Percentiles rank a stretch among this genome's conserved stretches.
Evolutionary conservation across 2,329 filamentous ascomycete species (phyloP).

Genomic region (Xylariaceae sp.): DNA sequence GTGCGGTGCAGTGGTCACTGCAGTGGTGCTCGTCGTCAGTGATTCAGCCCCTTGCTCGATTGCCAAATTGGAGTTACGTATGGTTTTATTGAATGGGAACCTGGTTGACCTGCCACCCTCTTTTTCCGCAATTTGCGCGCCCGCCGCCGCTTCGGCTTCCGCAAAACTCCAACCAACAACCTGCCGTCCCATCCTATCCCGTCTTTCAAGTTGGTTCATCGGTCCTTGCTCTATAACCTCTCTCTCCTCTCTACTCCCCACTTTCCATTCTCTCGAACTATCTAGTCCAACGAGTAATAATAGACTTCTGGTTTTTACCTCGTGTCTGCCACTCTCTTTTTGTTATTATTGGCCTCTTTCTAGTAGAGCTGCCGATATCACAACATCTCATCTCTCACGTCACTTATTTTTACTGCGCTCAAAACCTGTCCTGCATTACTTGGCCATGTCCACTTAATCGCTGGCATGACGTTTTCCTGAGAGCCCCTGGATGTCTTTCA

Average conservation of each 20-base stretch:
- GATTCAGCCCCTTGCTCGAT: too few relatives aligned
- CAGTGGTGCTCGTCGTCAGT: too few relatives aligned
- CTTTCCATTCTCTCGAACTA: slow-evolving; percentile 5
- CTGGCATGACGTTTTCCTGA: slow-evolving; percentile 22
- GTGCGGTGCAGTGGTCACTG: too few relatives aligned
- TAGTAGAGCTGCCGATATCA: neutral
- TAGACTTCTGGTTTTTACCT: neutral
- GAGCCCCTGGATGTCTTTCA: slow-evolving; percentile 2
- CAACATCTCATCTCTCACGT: neutral
- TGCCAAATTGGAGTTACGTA: slow-evolving; percentile 1
- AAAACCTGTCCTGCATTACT: slow-evolving; percentile 24
- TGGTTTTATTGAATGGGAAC: too few relatives aligned
- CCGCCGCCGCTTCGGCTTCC: slow-evolving; percentile 17
- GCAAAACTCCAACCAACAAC: slow-evolving; percentile 19
- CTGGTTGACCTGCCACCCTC: slow-evolving; percentile 42
- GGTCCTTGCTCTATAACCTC: slow-evolving; percentile 3
- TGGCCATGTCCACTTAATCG: slow-evolving; percentile 23
- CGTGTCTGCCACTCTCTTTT: slow-evolving; percentile 12
- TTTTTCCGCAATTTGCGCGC: slow-evolving; percentile 35
- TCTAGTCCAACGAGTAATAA: neutral
- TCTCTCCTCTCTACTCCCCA: slow-evolving; percentile 2
- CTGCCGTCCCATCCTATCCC: slow-evolving; percentile 13
- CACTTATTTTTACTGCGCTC: slow-evolving; percentile 5
- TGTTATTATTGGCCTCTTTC: too few relatives aligned
- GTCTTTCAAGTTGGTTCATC: slow-evolving; percentile 16